phyloP scores from a whole-genome alignment of 305 asterid species.

The Fraxinus dipetala region DNA sequence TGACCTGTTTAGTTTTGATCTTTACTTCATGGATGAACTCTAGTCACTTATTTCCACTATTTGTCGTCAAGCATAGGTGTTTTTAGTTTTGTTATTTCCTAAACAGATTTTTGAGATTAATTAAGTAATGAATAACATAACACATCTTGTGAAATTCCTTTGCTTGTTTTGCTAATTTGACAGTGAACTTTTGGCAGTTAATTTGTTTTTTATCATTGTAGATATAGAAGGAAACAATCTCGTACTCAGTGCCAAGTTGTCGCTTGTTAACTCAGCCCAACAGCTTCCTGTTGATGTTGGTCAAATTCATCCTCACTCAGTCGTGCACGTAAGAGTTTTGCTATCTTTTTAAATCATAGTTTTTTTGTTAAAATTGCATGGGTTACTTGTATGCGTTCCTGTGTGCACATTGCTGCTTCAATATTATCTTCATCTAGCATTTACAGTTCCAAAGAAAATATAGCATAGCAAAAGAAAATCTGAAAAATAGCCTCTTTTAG shows the following conservation, averaged over 20 bases:
- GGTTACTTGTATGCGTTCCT: neutral
- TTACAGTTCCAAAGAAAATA: neutral
- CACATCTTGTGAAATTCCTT: conserved; percentile 5
- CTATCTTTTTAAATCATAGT: conserved; percentile 10
- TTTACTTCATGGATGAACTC: neutral
- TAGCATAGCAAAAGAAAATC: conserved; percentile 1
- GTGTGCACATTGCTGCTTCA: neutral
- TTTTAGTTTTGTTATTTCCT: conserved; percentile 8
- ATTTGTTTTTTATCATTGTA: conserved; percentile 32
- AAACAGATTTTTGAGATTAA: neutral
- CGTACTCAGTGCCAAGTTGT: conserved; percentile 74
- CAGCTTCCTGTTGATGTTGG: conserved; percentile 75
- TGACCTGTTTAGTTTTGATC: neutral
- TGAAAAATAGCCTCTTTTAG: neutral
- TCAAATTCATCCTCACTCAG: conserved; percentile 61
- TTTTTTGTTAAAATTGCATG: conserved; percentile 1
- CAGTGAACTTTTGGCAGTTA: neutral
- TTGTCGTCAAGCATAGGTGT: neutral
- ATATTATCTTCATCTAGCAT: conserved; percentile 1
- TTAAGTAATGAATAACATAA: conserved; percentile 6
- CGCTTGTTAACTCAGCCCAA: conserved; percentile 57
- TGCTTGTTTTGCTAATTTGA: conserved; percentile 7
- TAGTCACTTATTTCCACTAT: neutral
- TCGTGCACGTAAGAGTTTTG: conserved; percentile 70
- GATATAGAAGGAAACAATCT: conserved; percentile 78